Conservation (phyloP, 495 filamentous ascomycete genomes). For the Astrothelium macrocarpum region DNA sequence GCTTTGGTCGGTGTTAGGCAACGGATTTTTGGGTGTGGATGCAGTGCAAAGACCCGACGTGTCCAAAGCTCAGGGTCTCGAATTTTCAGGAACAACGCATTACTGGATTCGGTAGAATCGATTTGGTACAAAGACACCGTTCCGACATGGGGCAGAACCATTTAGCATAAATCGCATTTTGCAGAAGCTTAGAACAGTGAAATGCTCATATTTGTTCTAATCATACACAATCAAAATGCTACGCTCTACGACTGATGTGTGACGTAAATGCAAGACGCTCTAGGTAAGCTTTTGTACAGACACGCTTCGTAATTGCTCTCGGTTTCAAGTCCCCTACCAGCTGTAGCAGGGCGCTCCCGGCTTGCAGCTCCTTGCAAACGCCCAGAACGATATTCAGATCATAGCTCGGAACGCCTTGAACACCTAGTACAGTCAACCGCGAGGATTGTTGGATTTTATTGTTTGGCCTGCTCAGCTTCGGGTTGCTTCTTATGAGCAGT, state of each 20-base stretch:
- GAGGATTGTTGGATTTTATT: background rate
- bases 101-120: background rate
- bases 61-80: background rate
- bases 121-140: background rate
- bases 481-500: slow-evolving; percentile 1
- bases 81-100: background rate
- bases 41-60: slow-evolving; percentile 7
- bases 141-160: background rate
- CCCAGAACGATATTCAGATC: background rate
- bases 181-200: background rate
- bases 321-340: background rate
- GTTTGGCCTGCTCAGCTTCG: background rate
- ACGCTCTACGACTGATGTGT: background rate
- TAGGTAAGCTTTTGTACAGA: background rate
- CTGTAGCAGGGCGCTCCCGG: background rate
- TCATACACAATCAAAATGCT: background rate
- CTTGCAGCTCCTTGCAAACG: background rate
- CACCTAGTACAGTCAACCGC: background rate
- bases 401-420: background rate
- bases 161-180: background rate
- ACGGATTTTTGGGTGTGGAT: background rate
- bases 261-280: background rate
- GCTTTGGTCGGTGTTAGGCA: background rate
- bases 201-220: background rate
- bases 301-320: background rate